A percentile compares a stretch with the other conserved stretches of the same genome.
These are phyloP conservation scores for Centrapalus pauciflorus DNA, from an alignment of 129 eudicot species.

Conservation along the genomic window DNA sequence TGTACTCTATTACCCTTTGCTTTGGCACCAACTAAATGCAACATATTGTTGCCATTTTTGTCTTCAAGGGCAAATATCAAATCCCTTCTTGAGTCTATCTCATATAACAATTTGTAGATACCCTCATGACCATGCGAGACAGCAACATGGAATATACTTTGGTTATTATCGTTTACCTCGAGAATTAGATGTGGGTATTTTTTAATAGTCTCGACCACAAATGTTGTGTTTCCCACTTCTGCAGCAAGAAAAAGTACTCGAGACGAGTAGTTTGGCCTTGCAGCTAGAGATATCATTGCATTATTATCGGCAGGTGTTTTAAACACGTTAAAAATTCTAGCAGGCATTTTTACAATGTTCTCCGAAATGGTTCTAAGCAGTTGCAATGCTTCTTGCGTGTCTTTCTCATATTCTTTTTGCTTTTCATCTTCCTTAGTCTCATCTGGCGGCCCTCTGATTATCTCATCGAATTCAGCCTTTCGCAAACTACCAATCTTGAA, in stretches of 20 bases:
- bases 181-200: constrained; percentile 28
- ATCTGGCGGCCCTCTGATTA: constrained; percentile 18
- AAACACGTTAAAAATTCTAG: constrained; percentile 10
- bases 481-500: constrained; percentile 10
- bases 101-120: constrained; percentile 27
- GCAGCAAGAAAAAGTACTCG: constrained; percentile 29
- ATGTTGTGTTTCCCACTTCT: constrained; percentile 25
- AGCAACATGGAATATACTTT: constrained; percentile 32
- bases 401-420: constrained; percentile 9
- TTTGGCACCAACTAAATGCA: constrained; percentile 30
- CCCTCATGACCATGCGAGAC: constrained; percentile 27
- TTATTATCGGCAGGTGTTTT: neutral
- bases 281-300: neutral
- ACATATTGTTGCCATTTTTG: constrained; percentile 22
- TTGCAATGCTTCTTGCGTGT: constrained; percentile 3
- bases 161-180: constrained; percentile 20
- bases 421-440: neutral
- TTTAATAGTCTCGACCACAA: constrained; percentile 13
- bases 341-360: constrained; percentile 4
- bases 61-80: constrained; percentile 20
- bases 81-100: constrained; percentile 21
- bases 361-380: constrained; percentile 13
- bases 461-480: neutral
- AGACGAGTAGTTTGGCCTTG: neutral
- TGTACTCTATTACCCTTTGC: constrained; percentile 24